A percentile compares a stretch with the other conserved stretches of the same genome.
Conservation (phyloP, 1,139 yeast genomes). For the Eremothecium cymbalariae region DNA sequence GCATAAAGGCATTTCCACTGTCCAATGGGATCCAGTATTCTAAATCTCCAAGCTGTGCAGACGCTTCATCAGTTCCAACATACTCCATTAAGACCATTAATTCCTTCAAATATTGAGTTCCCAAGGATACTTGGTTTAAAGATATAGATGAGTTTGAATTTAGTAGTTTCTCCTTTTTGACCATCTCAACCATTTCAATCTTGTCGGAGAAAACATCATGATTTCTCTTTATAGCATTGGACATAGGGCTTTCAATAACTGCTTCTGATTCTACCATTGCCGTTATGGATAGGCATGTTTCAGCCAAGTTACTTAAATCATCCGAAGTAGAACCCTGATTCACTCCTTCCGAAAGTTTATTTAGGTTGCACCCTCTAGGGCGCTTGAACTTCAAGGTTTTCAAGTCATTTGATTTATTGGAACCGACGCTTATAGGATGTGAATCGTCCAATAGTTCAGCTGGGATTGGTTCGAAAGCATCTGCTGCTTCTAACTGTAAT, state of each 20-base stretch:
- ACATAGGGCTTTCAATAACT: background rate
- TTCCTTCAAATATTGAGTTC: constrained; percentile 19
- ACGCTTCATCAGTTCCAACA: constrained; percentile 10
- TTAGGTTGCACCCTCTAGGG: constrained; percentile 11
- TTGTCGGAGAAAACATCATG: constrained; percentile 1
- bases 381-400: constrained; percentile 15
- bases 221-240: constrained; percentile 5
- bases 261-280: constrained; percentile 5
- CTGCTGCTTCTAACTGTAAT: constrained; percentile 10
- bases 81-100: constrained; percentile 11
- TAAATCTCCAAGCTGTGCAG: constrained; percentile 9
- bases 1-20: constrained; percentile 9
- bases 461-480: constrained; percentile 10
- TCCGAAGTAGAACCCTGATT: constrained; percentile 10
- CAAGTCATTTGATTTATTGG: constrained; percentile 7
- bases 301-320: constrained; percentile 21
- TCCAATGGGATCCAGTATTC: constrained; percentile 20
- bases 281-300: constrained; percentile 8
- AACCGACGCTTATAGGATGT: constrained; percentile 10
- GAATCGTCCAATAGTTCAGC: constrained; percentile 7
- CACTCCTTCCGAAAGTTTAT: background rate
- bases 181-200: constrained; percentile 6
- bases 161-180: constrained; percentile 16
- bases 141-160: constrained; percentile 11
- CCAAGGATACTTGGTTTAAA: constrained; percentile 18